These are phyloP conservation scores for Pyrenula massariospora DNA, from an alignment of 495 filamentous ascomycete species.

Conservation along the genomic window DNA sequence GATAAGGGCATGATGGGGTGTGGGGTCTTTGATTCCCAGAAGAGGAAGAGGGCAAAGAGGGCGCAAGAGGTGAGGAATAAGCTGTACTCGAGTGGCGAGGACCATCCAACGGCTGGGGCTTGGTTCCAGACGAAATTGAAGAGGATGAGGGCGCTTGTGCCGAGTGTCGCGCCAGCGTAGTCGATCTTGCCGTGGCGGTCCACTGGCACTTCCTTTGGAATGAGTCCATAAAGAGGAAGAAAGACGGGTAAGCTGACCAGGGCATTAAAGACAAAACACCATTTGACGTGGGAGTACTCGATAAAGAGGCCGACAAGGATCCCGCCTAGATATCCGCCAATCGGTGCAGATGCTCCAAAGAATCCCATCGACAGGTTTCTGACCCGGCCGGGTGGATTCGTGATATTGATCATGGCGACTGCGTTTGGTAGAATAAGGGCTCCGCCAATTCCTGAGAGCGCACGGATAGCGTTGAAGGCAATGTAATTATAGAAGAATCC, in stretches of 20 bases:
- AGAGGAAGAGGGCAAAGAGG: slow-evolving; percentile 25
- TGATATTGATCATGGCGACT: slow-evolving; percentile 33
- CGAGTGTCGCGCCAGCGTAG: slow-evolving; percentile 34
- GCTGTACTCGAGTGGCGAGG: slow-evolving; percentile 28
- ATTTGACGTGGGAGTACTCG: slow-evolving; percentile 31
- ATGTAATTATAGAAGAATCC: slow-evolving; percentile 28
- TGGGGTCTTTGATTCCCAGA: slow-evolving; percentile 32
- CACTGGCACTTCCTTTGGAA: slow-evolving; percentile 25
- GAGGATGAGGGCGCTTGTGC: slow-evolving; percentile 29
- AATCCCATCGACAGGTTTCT: slow-evolving; percentile 37
- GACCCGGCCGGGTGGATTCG: slow-evolving; percentile 28
- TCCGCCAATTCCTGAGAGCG: slow-evolving; percentile 29
- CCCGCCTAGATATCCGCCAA: slow-evolving; percentile 31
- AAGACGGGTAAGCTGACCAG: slow-evolving; percentile 23
- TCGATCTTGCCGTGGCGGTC: slow-evolving; percentile 34
- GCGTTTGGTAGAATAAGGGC: slow-evolving; percentile 35
- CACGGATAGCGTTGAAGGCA: slow-evolving; percentile 26
- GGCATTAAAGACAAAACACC: slow-evolving; percentile 36
- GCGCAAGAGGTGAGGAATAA: slow-evolving; percentile 29
- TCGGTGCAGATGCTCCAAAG: slow-evolving; percentile 37
- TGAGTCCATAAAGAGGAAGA: slow-evolving; percentile 17
- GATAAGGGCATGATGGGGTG: slow-evolving; percentile 37
- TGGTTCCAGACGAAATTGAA: slow-evolving; percentile 48
- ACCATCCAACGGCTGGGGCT: slow-evolving; percentile 38
- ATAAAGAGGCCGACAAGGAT: slow-evolving; percentile 31